phyloP scores from a whole-genome alignment of 352 stramenopile genomes.

The Blastocystis sp. region DNA sequence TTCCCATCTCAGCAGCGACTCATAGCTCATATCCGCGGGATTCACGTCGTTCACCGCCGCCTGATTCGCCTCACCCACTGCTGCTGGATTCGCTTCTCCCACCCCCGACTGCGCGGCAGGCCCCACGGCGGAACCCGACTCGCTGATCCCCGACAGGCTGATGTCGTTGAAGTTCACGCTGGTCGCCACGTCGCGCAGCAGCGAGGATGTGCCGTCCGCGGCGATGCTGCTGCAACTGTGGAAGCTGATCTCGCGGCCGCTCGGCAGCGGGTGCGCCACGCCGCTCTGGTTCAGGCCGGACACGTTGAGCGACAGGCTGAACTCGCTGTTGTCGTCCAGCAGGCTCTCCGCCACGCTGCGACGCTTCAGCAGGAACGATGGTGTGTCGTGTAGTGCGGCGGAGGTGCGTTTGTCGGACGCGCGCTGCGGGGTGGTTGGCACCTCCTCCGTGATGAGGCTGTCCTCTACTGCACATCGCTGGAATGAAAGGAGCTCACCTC shows the following conservation, averaged over 20 bases:
- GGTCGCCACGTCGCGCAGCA: constrained; percentile 17
- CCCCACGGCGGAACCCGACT: background rate
- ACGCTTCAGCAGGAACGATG: constrained; percentile 14
- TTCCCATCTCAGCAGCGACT: constrained; percentile 39
- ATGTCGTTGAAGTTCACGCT: constrained; percentile 33
- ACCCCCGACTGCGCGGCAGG: background rate
- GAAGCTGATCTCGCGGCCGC: constrained; percentile 20
- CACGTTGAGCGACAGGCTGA: background rate
- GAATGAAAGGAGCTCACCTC: background rate
- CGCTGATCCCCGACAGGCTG: constrained; percentile 14
- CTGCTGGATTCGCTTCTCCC: background rate
- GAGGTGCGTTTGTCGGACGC: background rate
- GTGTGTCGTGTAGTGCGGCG: background rate
- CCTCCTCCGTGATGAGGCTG: constrained; percentile 12
- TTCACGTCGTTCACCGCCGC: background rate
- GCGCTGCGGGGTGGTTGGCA: background rate
- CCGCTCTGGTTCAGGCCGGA: constrained; percentile 45
- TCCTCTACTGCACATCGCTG: constrained; percentile 8
- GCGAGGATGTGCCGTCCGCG: background rate
- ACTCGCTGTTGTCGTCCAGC: constrained; percentile 36
- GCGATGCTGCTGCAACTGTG: constrained; percentile 19
- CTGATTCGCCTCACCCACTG: background rate
- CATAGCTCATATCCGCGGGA: constrained; percentile 39
- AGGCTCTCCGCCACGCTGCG: background rate
- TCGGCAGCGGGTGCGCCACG: background rate